These are phyloP conservation scores for Hirschfeldia incana DNA, from an alignment of 345 rosid genomes.

Conservation along the genomic window DNA sequence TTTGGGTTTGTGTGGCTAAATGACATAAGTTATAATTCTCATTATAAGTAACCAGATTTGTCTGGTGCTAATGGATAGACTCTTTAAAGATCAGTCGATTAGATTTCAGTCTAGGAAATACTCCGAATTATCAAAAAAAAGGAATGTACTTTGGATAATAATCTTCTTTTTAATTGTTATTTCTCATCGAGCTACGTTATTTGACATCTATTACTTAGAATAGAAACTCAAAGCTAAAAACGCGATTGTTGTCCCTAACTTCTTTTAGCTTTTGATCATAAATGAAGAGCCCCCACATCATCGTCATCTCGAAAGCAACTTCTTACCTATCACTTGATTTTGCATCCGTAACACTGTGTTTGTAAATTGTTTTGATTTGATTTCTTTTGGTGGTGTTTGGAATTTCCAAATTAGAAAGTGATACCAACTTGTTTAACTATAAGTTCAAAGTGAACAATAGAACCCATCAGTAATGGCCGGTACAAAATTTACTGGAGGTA, in stretches of 20 bases:
- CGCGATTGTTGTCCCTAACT: neutral
- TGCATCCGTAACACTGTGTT: constrained; percentile 16
- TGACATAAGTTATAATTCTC: too few species aligned
- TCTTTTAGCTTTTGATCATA: constrained; percentile 3
- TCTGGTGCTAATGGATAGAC: too few species aligned
- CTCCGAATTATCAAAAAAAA: too few species aligned
- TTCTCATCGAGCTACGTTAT: neutral
- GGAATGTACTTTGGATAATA: neutral
- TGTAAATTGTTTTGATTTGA: neutral
- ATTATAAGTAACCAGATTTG: too few species aligned
- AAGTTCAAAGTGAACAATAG: neutral
- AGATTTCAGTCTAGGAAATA: too few species aligned
- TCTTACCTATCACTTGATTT: constrained; percentile 14
- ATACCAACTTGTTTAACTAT: neutral
- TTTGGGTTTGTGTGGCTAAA: too few species aligned
- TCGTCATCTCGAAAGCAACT: constrained; percentile 22
- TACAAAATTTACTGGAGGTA: neutral
- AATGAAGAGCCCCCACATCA: constrained; percentile 14
- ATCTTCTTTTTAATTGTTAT: neutral
- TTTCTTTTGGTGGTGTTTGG: neutral
- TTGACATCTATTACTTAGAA: neutral
- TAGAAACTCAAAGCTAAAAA: neutral
- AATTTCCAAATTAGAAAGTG: neutral
- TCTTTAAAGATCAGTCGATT: too few species aligned
- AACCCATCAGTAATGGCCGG: neutral